Evolutionary conservation across 2,329 filamentous ascomycete genomes (phyloP).

Genomic region (Cytospora mali): DNA sequence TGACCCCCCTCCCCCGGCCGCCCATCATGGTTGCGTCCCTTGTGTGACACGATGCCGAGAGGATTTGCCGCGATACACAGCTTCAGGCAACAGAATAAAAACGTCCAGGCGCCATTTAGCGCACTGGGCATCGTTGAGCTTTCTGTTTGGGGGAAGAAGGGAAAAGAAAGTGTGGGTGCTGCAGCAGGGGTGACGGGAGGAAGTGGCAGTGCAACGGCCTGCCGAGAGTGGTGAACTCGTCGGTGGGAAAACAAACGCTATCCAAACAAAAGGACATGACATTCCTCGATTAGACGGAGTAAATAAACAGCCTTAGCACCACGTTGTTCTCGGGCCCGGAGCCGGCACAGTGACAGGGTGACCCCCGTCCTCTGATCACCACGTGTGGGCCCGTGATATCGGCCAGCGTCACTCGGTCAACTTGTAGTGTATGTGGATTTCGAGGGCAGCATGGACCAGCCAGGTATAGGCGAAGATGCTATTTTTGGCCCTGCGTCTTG

Average conservation of each 20-base stretch:
- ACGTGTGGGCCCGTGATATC: background rate
- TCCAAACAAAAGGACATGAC: background rate
- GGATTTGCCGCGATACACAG: conserved; percentile 10
- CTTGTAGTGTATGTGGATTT: too few species aligned
- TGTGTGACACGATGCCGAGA: background rate
- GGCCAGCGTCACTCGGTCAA: background rate
- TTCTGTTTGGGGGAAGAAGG: background rate
- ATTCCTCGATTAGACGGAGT: background rate
- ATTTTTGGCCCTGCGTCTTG: background rate
- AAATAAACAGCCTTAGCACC: background rate
- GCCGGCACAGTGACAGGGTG: background rate
- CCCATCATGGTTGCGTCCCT: background rate
- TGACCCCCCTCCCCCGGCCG: background rate
- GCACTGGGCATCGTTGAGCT: background rate
- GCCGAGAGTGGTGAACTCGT: background rate
- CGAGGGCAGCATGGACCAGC: background rate
- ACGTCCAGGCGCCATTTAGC: conserved; percentile 10
- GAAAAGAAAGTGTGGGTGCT: too few species aligned
- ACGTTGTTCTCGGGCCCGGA: background rate
- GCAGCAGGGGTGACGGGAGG: conserved; percentile 16
- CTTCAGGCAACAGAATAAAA: conserved; percentile 19
- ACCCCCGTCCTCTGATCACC: background rate
- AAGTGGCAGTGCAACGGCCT: conserved; percentile 14
- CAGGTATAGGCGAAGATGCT: background rate
- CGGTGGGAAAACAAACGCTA: background rate